Base-by-base conservation (phyloP, 345 rosid species). In the Brassica incana region DNA sequence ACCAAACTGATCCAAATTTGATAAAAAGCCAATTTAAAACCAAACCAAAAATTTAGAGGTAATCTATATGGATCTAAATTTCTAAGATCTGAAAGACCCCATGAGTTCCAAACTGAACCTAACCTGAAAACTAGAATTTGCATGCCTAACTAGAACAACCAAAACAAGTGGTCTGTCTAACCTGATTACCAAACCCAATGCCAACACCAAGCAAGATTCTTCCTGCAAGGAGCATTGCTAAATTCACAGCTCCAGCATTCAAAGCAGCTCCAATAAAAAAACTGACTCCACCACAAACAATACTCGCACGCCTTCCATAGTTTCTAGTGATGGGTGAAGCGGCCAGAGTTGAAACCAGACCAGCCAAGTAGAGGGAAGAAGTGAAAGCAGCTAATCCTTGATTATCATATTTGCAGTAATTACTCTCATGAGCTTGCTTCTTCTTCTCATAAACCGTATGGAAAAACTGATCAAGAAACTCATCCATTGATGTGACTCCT, bases 181-280 rank as follows among this genome's bases (percentile, higher is more conserved):
- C 98, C 94, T 95, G 98, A 81, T 95, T 95, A 52, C 98, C 98
- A n/a, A 95, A 91, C 50, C 99, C 98, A 72, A 95, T 95, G 69
- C 99, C 98, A 69, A 93, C n/a, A 1, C 99, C 97, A 14, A 95
- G 95, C 91, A 95, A 85, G 81, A 95, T 90, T 36, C 98, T 72
- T 30, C 99, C 98, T 3, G 85, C 2, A 12, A 95, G 89, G 43
- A 95, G 97, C 99, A 93, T 93, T 10, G 84, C 86, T 2, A 93
- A 68, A 71, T 89, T 89, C 3, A 77, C 75, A 59, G 99, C 93
- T 36, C 89, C 40, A 35, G 98, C 96, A 77, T 93, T 95, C 67
- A 93, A 68, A 25, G 79, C 76, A 45, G 98, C 90, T 67, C 98
- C 99, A 4, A 84, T 5, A 25, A 93, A 86, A 80, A 95, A 95